A percentile compares a stretch with the other conserved stretches of the same genome.
Conservation (phyloP, 2,329 filamentous ascomycete genomes). For the Thielaviopsis punctulata region DNA sequence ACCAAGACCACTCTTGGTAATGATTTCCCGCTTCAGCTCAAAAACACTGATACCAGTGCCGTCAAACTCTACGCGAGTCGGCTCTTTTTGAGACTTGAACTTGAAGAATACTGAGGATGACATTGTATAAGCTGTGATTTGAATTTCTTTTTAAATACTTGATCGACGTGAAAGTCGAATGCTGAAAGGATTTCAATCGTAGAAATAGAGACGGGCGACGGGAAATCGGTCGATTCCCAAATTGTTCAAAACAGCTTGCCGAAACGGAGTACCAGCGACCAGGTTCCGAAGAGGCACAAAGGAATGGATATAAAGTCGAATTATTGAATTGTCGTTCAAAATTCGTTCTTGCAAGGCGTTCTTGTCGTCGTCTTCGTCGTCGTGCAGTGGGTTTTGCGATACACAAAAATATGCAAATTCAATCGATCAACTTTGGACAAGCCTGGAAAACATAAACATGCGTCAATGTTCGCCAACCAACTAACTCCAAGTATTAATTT, state of each 20-base stretch:
- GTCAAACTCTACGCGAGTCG: conserved; percentile 86
- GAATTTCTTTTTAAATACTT: too few relatives aligned
- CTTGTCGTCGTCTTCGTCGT: too few relatives aligned
- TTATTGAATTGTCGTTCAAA: too few relatives aligned
- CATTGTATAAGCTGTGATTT: conserved; percentile 38
- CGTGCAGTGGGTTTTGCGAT: background rate
- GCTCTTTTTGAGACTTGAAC: conserved; percentile 97
- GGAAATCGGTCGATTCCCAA: background rate
- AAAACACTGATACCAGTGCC: conserved; percentile 96
- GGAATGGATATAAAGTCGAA: background rate
- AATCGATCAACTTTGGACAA: background rate
- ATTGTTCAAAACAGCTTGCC: background rate
- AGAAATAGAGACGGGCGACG: background rate
- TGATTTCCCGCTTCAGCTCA: conserved; percentile 97
- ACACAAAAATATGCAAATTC: background rate
- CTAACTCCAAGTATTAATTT: background rate
- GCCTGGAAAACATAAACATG: background rate
- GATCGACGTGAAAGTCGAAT: too few relatives aligned
- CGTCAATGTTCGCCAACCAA: background rate
- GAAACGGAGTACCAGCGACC: background rate
- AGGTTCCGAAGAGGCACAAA: background rate
- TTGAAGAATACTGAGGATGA: conserved; percentile 98
- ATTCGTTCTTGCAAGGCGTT: too few relatives aligned
- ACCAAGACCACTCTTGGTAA: conserved; percentile 79
- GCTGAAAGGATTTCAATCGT: background rate